Conservation (phyloP, 768 basidiomycete species). For the Macrolepiota fuliginosa region DNA sequence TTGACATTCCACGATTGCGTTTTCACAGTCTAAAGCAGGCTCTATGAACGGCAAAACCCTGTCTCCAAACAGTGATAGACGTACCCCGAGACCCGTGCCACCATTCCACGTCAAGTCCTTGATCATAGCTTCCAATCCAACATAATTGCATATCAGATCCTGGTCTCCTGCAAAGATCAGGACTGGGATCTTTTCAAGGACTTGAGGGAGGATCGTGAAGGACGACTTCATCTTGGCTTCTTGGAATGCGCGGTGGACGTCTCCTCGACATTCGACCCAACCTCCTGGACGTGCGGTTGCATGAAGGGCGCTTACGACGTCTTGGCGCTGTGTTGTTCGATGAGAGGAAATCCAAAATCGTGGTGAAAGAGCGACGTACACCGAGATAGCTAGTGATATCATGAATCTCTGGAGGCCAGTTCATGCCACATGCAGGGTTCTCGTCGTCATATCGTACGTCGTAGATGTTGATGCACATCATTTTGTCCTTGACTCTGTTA, state of each 20-base stretch:
- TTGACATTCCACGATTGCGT: constrained; percentile 77
- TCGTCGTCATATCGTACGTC: constrained; percentile 90
- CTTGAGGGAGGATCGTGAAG: constrained; percentile 70
- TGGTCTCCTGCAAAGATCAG: constrained; percentile 94
- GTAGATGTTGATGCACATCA: constrained; percentile 91
- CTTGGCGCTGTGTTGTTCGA: constrained; percentile 45
- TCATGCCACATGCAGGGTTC: constrained; percentile 90
- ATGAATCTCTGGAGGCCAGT: constrained; percentile 89
- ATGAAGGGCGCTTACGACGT: constrained; percentile 83
- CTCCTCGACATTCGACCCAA: constrained; percentile 85
- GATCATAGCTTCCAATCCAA: constrained; percentile 87
- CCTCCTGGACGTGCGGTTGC: constrained; percentile 70
- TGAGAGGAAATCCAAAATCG: neutral
- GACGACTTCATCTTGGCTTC: constrained; percentile 60
- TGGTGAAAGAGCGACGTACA: constrained; percentile 44
- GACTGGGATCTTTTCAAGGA: constrained; percentile 81
- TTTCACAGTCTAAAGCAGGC: constrained; percentile 50
- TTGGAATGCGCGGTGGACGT: constrained; percentile 62
- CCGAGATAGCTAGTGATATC: constrained; percentile 76
- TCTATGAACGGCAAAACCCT: neutral
- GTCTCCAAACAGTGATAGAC: constrained; percentile 24
- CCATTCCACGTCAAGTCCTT: constrained; percentile 86
- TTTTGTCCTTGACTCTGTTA: constrained; percentile 59
- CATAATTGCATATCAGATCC: constrained; percentile 95
- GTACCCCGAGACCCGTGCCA: constrained; percentile 76